Evolutionary conservation across 345 rosid genomes (phyloP).

Genomic region (Gossypium bickii): DNA sequence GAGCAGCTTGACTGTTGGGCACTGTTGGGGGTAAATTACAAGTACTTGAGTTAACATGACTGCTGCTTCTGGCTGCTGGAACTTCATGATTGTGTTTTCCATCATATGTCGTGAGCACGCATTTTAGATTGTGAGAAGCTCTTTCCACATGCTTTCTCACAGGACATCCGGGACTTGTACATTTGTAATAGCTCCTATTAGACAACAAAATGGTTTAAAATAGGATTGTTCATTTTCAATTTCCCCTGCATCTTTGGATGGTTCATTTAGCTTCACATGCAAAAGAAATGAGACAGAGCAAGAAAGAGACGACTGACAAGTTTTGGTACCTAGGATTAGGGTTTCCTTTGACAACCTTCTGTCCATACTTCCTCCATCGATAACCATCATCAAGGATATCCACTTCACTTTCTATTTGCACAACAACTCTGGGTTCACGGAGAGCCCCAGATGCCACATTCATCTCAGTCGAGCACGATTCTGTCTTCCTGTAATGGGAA

Average conservation of each 20-base stretch:
- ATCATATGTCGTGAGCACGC: constrained; percentile 55
- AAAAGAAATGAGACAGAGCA: not conserved
- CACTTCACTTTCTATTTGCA: constrained; percentile 63
- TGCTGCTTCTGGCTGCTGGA: constrained; percentile 57
- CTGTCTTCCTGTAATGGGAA: constrained; percentile 42
- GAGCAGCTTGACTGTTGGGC: constrained; percentile 25
- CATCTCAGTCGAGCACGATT: constrained; percentile 36
- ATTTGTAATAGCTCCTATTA: constrained; percentile 66
- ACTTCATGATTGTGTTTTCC: constrained; percentile 72
- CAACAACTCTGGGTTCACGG: constrained; percentile 61
- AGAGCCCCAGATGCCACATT: constrained; percentile 47
- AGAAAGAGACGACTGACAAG: not conserved
- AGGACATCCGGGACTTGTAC: constrained; percentile 54
- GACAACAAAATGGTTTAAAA: not conserved
- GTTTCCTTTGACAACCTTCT: constrained; percentile 72
- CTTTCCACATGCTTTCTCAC: constrained; percentile 76
- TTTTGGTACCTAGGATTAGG: constrained; percentile 60
- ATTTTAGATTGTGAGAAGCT: constrained; percentile 57
- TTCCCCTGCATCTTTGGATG: not conserved
- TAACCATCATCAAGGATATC: constrained; percentile 75
- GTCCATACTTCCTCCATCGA: constrained; percentile 73
- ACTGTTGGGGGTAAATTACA: constrained; percentile 20
- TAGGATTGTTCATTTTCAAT: not conserved
- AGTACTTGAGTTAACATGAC: constrained; percentile 24
- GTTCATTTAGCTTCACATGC: not conserved